Conservation (phyloP, 2,329 filamentous ascomycete genomes). For the Cordyceps tenuipes region DNA sequence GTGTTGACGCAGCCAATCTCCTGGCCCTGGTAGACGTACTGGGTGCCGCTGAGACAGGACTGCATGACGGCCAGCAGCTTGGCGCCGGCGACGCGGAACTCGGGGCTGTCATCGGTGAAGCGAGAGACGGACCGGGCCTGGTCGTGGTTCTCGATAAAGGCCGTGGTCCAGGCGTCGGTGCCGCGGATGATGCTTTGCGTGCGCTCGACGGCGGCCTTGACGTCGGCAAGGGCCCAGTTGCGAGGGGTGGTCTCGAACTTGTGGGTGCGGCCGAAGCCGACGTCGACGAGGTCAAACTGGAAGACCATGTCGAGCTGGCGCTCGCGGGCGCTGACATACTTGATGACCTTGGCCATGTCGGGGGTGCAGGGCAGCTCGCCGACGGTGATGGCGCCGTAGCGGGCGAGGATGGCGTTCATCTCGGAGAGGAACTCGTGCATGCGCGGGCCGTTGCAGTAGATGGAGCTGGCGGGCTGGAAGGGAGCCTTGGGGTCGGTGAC, state of each 20-base stretch:
- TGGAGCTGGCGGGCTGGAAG: slow-evolving; percentile 44
- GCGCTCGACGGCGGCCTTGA: slow-evolving; percentile 39
- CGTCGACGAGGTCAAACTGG: slow-evolving; percentile 55
- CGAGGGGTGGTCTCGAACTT: slow-evolving; percentile 42
- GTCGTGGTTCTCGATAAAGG: slow-evolving; percentile 60
- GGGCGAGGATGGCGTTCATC: slow-evolving; percentile 52
- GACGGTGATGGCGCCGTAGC: slow-evolving; percentile 61
- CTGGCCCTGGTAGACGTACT: slow-evolving; percentile 61
- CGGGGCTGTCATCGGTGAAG: slow-evolving; percentile 41
- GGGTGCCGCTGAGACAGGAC: slow-evolving; percentile 45
- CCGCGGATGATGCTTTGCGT: slow-evolving; percentile 45
- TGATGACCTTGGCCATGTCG: slow-evolving; percentile 46
- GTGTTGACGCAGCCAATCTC: slow-evolving; percentile 58
- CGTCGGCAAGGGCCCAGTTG: slow-evolving; percentile 37
- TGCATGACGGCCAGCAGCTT: slow-evolving; percentile 53
- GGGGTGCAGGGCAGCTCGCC: slow-evolving; percentile 60
- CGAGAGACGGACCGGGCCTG: slow-evolving; percentile 50
- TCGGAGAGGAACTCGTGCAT: slow-evolving; percentile 61
- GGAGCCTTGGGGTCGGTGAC: slow-evolving; percentile 36
- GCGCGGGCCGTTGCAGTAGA: slow-evolving; percentile 59
- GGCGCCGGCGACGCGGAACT: slow-evolving; percentile 39
- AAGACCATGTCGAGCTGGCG: slow-evolving; percentile 63
- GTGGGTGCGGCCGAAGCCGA: slow-evolving; percentile 44
- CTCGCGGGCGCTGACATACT: slow-evolving; percentile 50
- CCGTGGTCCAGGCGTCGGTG: slow-evolving; percentile 53